Evolutionary conservation across 2,329 filamentous ascomycete species (phyloP), one percentile per base, ranked within the genome.

Genomic region (Talaromyces sp.): DNA sequence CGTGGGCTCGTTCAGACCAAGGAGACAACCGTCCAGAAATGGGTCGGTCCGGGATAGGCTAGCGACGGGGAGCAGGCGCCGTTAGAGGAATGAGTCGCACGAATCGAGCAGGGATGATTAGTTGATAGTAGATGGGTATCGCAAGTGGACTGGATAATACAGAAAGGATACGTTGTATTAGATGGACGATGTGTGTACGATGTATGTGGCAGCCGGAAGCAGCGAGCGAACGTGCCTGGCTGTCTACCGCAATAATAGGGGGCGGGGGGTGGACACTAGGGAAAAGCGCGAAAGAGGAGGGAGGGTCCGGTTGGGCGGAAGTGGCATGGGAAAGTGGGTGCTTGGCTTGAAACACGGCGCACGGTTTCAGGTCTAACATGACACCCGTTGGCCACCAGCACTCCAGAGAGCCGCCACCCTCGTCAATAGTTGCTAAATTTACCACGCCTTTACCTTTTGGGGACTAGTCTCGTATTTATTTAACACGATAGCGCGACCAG

Each of bases 281-380:
- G 60, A 33, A 52, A 43, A 48, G 47, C 27, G 27, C 19, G 24
- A 62, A 16, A 14, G 33, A 43, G 45, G 19, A 22, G 31, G 22
- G 39, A 31, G 35, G 33, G 35, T 50, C 41, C 41, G n/a, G 47
- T 19, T 56, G 14, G 47, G 56, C 56, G 56, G 56, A 45, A 43
- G 56, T 43, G 56, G 56, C 56, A 59, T 22, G 14, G 37, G 37
- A 59, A 43, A 59, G 56, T 41, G 45, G 60, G 43, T 43, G 35
- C 37, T 27, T 35, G 52, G 52, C 39, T 58, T 64, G 62, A 64
- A 64, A 64, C 62, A 64, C 54, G 58, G 59, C 59, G 59, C 59
- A 61, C 43, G 54, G 62, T 64, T 64, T 64, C 62, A 64, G 62
- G 56, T 50, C 62, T 39, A 41, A 16, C 39, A 58, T 50, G 50